Conservation (phyloP, 73 alveolate species). For the Stentor coeruleus region DNA sequence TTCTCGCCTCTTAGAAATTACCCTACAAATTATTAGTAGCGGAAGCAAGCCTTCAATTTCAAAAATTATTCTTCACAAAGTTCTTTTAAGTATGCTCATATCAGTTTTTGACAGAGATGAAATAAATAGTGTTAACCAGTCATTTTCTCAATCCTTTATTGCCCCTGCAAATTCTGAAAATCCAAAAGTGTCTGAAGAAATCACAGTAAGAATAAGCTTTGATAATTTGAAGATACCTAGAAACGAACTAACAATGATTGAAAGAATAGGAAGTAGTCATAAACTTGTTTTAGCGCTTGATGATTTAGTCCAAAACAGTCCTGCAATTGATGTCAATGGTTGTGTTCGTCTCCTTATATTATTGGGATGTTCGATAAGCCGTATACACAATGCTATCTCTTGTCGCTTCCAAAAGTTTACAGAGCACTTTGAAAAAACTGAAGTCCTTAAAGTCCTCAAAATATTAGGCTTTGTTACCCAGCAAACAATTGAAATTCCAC, state of each 20-base stretch:
- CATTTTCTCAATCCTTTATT: background rate
- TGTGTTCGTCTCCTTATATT: background rate
- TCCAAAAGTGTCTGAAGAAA: background rate
- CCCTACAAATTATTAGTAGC: background rate
- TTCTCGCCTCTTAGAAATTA: background rate
- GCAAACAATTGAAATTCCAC: constrained; percentile 15
- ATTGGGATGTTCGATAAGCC: background rate
- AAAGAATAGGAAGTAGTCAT: background rate
- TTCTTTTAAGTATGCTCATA: background rate
- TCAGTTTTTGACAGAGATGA: background rate
- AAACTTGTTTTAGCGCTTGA: background rate
- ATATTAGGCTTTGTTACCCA: constrained; percentile 9
- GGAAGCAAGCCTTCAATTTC: background rate
- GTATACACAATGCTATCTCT: background rate
- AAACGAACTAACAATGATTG: background rate
- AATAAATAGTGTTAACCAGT: background rate
- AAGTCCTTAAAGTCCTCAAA: background rate
- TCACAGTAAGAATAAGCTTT: constrained; percentile 18
- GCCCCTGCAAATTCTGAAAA: background rate
- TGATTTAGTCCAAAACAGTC: background rate
- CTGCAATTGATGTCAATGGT: background rate
- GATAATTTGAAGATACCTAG: constrained; percentile 16
- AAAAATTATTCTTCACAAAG: background rate
- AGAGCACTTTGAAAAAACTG: background rate
- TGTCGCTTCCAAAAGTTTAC: background rate